Percentiles rank a stretch among this genome's conserved stretches.
Conservation (phyloP, 1,139 yeast genomes). For the Blastobotrys capitulatus region DNA sequence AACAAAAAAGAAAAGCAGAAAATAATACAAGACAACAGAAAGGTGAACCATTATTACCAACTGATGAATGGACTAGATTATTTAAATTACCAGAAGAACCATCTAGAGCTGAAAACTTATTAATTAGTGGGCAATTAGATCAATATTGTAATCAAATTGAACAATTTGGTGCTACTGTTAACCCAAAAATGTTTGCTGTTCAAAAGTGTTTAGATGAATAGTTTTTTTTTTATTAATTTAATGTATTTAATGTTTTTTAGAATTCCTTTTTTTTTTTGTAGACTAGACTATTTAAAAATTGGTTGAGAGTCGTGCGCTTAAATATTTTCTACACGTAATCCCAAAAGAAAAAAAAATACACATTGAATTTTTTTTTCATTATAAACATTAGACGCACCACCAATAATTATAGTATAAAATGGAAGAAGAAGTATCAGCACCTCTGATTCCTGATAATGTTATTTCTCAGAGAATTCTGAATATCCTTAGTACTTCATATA, state of each 20-base stretch:
- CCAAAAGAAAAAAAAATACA: background rate
- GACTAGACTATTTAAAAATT: background rate
- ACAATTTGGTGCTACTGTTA: conserved; percentile 53
- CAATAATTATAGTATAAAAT: background rate
- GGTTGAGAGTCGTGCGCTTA: no score
- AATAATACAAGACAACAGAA: conserved; percentile 52
- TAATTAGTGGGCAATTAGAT: conserved; percentile 64
- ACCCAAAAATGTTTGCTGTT: conserved; percentile 47
- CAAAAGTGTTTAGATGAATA: conserved; percentile 11
- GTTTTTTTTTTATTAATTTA: background rate
- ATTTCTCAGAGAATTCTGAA: conserved; percentile 30
- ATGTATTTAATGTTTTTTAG: background rate
- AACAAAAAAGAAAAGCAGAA: conserved; percentile 62
- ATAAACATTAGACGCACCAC: no score
- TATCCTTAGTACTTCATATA: conserved; percentile 34
- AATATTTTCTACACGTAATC: background rate
- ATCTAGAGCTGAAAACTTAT: conserved; percentile 66
- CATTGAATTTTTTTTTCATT: background rate
- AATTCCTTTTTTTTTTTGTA: background rate
- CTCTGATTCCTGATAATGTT: conserved; percentile 18
- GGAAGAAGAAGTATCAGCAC: conserved; percentile 12
- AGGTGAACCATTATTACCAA: conserved; percentile 50
- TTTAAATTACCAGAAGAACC: conserved; percentile 74
- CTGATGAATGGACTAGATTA: conserved; percentile 60
- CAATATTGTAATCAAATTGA: conserved; percentile 64